phyloP scores from a whole-genome alignment of 805 yeast genomes.

The Candida suzukii region DNA sequence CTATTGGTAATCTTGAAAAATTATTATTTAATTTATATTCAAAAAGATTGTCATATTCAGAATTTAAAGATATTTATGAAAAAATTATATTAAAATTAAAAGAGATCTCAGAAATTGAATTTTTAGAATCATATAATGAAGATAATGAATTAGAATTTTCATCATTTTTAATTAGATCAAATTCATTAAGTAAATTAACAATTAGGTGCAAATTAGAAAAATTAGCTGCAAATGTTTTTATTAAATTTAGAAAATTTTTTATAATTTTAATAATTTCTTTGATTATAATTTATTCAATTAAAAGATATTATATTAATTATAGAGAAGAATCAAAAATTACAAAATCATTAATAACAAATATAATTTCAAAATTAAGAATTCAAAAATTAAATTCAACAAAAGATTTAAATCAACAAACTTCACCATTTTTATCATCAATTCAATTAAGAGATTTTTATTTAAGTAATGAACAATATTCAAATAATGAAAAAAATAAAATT shows the following conservation, averaged over 20 bases:
- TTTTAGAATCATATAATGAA: not conserved
- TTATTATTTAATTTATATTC: conserved; percentile 41
- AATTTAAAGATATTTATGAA: conserved; percentile 20
- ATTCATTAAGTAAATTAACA: conserved; percentile 20
- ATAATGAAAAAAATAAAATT: conserved; percentile 34
- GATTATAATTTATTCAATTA: conserved; percentile 26
- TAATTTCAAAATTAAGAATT: conserved; percentile 41
- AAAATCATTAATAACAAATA: conserved; percentile 38
- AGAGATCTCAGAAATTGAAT: not conserved
- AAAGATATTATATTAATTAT: conserved; percentile 15
- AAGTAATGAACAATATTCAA: conserved; percentile 25
- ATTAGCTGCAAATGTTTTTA: conserved; percentile 13
- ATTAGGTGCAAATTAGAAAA: conserved; percentile 20
- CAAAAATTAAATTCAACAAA: conserved; percentile 30
- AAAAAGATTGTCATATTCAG: conserved; percentile 4
- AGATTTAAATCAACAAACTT: conserved; percentile 29
- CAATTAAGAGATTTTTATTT: conserved; percentile 66
- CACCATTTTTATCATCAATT: conserved; percentile 53
- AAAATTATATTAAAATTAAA: conserved; percentile 8
- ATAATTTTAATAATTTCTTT: no score
- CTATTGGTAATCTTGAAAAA: conserved; percentile 64
- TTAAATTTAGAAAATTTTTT: conserved; percentile 7
- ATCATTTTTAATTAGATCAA: conserved; percentile 15
- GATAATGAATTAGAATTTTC: not conserved
- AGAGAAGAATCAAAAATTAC: conserved; percentile 34